These are phyloP conservation scores for Rhododendron kiyosumense DNA, from an alignment of 148 eudicot genomes.

Conservation along the genomic window DNA sequence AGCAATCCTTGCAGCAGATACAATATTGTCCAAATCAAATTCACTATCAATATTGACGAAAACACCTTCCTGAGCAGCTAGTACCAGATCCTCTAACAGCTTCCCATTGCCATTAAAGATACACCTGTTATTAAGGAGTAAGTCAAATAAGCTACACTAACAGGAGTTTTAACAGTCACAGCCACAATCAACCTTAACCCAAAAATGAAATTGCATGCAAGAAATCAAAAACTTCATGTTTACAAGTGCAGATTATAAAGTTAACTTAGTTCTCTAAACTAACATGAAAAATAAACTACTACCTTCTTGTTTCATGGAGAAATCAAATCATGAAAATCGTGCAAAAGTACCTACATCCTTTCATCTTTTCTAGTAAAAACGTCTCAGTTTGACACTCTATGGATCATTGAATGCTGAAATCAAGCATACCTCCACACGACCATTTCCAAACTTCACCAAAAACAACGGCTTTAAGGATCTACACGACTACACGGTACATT, in stretches of 20 bases:
- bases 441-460: neutral
- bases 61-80: conserved; percentile 83
- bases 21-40: conserved; percentile 85
- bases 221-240: neutral
- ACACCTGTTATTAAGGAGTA: conserved; percentile 40
- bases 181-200: neutral
- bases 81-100: conserved; percentile 72
- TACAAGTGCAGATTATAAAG: neutral
- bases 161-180: neutral
- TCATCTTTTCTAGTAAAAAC: neutral
- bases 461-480: neutral
- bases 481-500: neutral
- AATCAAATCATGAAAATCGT: neutral
- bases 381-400: neutral
- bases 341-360: neutral
- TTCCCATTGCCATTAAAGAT: conserved; percentile 93
- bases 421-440: neutral
- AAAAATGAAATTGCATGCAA: neutral
- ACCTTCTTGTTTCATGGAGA: neutral
- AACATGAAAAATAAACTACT: neutral
- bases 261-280: neutral
- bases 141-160: neutral
- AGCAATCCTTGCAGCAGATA: conserved; percentile 82
- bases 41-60: conserved; percentile 91
- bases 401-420: neutral